Percentiles rank a stretch among this genome's conserved stretches.
These are phyloP conservation scores for Argentina anserina DNA, from an alignment of 306 rosid species.

Conservation along the genomic window DNA sequence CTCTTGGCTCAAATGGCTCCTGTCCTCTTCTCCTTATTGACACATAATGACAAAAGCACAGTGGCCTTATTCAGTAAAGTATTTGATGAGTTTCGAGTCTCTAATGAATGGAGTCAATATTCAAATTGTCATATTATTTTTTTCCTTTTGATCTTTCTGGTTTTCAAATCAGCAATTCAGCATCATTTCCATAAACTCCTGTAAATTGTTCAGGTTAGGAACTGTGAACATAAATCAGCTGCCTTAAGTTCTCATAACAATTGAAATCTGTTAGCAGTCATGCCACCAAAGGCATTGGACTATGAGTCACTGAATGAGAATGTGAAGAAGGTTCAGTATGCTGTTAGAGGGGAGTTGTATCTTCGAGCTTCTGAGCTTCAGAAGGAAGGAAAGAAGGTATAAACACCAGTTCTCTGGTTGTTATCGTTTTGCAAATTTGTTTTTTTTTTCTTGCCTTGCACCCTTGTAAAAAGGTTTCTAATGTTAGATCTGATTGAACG, in stretches of 20 bases:
- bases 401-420: background rate
- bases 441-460: conserved; percentile 18
- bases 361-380: conserved; percentile 97
- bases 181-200: conserved; percentile 1
- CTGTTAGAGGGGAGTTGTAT: conserved; percentile 92
- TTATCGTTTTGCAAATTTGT: background rate
- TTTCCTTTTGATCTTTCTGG: conserved; percentile 4
- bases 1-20: conserved; percentile 1
- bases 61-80: background rate
- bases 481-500: conserved; percentile 7
- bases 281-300: conserved; percentile 85
- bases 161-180: conserved; percentile 4
- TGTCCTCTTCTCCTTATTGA: conserved; percentile 14
- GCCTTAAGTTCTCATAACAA: conserved; percentile 7
- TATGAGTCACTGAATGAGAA: conserved; percentile 71
- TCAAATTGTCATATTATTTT: background rate
- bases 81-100: background rate
- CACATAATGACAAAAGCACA: background rate
- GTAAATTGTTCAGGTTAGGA: conserved; percentile 31
- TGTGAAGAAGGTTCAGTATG: conserved; percentile 91
- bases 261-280: conserved; percentile 41
- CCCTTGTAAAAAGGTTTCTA: conserved; percentile 2
- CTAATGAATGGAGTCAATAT: background rate
- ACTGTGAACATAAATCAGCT: conserved; percentile 24
- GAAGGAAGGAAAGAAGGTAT: conserved; percentile 94